A percentile compares a stretch with the other conserved stretches of the same genome.
Conservation (phyloP, 2,329 filamentous ascomycete species). For the Xylaria sp. region DNA sequence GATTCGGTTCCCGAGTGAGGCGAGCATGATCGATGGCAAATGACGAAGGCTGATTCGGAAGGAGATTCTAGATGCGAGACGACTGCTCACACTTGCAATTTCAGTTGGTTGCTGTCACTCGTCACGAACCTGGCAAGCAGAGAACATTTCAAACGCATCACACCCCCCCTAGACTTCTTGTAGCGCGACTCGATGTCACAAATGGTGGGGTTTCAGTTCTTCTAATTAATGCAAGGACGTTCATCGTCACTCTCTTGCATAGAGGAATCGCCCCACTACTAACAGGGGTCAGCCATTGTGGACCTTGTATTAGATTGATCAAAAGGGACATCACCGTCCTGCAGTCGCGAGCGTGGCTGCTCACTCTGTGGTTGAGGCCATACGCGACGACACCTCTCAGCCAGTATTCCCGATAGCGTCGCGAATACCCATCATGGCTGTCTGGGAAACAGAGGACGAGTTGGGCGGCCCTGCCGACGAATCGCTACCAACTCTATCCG, state of each 20-base stretch:
- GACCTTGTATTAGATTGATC: slow-evolving; percentile 25
- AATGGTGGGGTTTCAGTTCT: slow-evolving; percentile 32
- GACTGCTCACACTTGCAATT: slow-evolving; percentile 1
- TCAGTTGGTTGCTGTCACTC: slow-evolving; percentile 6
- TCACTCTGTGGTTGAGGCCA: slow-evolving; percentile 14
- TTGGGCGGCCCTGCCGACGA: slow-evolving; percentile 58
- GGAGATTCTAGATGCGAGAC: slow-evolving; percentile 8
- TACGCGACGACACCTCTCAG: slow-evolving; percentile 17
- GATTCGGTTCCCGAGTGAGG: slow-evolving; percentile 10
- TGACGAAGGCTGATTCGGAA: background rate
- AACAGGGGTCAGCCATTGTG: slow-evolving; percentile 22
- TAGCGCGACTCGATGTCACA: slow-evolving; percentile 24
- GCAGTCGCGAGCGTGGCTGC: slow-evolving; percentile 13
- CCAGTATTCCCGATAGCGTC: slow-evolving; percentile 15
- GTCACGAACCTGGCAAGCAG: slow-evolving; percentile 18
- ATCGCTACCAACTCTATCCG: slow-evolving; percentile 69
- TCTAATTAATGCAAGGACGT: slow-evolving; percentile 29
- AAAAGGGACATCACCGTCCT: slow-evolving; percentile 15
- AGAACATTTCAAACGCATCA: slow-evolving; percentile 22
- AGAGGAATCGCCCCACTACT: slow-evolving; percentile 21
- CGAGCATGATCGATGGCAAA: slow-evolving; percentile 1
- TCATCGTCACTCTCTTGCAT: slow-evolving; percentile 23
- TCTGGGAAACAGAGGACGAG: slow-evolving; percentile 68
- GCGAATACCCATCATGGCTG: slow-evolving; percentile 47
- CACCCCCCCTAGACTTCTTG: slow-evolving; percentile 17